phyloP scores from a whole-genome alignment of 805 yeast genomes.

The Zygosaccharomyces gambellarensis region DNA sequence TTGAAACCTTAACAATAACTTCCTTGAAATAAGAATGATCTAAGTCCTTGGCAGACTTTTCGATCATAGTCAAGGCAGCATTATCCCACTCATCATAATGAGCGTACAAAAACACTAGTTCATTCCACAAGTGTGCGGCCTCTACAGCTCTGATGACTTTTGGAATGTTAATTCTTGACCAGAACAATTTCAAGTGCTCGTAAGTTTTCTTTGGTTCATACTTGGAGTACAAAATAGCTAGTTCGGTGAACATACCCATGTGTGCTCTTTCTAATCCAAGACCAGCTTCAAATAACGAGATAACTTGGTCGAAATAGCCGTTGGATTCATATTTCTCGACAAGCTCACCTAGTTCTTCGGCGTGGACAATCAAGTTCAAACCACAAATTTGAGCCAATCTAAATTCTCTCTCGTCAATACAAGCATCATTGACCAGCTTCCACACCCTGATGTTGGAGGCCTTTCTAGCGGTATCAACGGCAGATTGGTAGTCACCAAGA shows the following conservation, averaged over 20 bases:
- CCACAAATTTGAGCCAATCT: slow-evolving; percentile 98
- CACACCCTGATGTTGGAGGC: slow-evolving; percentile 91
- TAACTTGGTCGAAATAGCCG: slow-evolving; percentile 89
- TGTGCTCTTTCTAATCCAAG: slow-evolving; percentile 96
- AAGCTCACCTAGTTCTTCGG: slow-evolving; percentile 90
- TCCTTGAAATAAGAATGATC: slow-evolving; percentile 95
- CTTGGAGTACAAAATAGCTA: slow-evolving; percentile 85
- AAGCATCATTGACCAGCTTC: slow-evolving; percentile 96
- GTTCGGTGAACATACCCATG: slow-evolving; percentile 99
- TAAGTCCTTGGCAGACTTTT: slow-evolving; percentile 85
- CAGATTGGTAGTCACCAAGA: slow-evolving; percentile 87
- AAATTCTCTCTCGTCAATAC: slow-evolving; percentile 92
- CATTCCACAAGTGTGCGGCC: slow-evolving; percentile 92
- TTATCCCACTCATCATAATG: slow-evolving; percentile 99
- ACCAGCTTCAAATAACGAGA: slow-evolving; percentile 91
- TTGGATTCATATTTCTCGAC: slow-evolving; percentile 81
- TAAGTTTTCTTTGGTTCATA: slow-evolving; percentile 84
- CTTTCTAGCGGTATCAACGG: slow-evolving; percentile 98
- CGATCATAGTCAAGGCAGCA: slow-evolving; percentile 95
- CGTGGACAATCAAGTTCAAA: slow-evolving; percentile 91
- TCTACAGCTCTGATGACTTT: slow-evolving; percentile 94
- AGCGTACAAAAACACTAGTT: slow-evolving; percentile 89
- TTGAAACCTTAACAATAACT: slow-evolving; percentile 88
- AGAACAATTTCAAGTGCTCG: slow-evolving; percentile 95
- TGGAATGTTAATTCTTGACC: slow-evolving; percentile 98